These are phyloP conservation scores for Excoecaria agallocha DNA, from an alignment of 345 rosid species.

Conservation along the genomic window DNA sequence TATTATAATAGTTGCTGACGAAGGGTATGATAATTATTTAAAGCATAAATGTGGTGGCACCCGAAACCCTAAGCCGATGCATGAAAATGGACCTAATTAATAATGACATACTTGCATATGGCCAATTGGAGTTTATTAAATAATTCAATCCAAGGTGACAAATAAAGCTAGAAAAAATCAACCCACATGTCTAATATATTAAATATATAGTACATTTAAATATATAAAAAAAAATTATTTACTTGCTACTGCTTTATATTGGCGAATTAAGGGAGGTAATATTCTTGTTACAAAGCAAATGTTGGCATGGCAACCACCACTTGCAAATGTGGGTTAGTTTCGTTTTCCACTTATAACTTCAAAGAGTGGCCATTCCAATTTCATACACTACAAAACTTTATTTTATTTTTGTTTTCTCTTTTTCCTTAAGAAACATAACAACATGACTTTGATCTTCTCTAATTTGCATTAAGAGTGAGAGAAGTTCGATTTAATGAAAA, in stretches of 20 bases:
- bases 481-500: too few species aligned
- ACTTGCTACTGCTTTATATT: not conserved
- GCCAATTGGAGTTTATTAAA: slow-evolving; percentile 4
- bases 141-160: not conserved
- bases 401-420: too few species aligned
- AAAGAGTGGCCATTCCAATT: slow-evolving; percentile 19
- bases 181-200: not conserved
- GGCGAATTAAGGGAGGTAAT: not conserved
- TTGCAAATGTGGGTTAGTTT: slow-evolving; percentile 32
- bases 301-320: slow-evolving; percentile 24
- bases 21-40: too few species aligned
- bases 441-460: too few species aligned
- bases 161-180: not conserved
- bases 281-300: slow-evolving; percentile 8
- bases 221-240: too few species aligned
- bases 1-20: too few species aligned
- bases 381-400: too few species aligned
- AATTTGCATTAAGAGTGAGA: too few species aligned
- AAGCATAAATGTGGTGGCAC: too few species aligned
- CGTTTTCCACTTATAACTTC: slow-evolving; percentile 31
- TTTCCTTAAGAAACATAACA: too few species aligned
- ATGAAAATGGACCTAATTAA: not conserved
- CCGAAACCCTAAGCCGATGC: too few species aligned
- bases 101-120: slow-evolving; percentile 7
- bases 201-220: not conserved